These are phyloP conservation scores for Vigna trinervia DNA, from an alignment of 306 rosid genomes.

Conservation along the genomic window DNA sequence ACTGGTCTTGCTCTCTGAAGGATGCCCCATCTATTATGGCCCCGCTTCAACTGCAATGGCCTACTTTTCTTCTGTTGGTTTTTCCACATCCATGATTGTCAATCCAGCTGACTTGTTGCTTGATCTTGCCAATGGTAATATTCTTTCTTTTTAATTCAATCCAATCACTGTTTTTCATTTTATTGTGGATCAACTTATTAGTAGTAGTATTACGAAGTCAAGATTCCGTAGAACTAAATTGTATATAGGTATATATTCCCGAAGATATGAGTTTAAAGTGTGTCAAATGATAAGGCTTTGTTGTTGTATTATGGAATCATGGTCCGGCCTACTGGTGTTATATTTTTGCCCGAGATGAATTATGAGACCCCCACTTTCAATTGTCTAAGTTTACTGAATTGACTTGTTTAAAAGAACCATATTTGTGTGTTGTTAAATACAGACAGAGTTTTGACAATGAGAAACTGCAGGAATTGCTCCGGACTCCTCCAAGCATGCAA, in stretches of 20 bases:
- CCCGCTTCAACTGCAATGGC: constrained; percentile 65
- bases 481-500: constrained; percentile 56
- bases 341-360: constrained; percentile 5
- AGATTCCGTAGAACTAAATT: too few relatives aligned
- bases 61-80: constrained; percentile 71
- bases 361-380: constrained; percentile 10
- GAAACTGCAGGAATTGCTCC: constrained; percentile 68
- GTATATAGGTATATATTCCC: too few relatives aligned
- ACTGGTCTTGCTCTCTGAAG: constrained; percentile 75
- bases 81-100: constrained; percentile 63
- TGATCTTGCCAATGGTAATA: constrained; percentile 87
- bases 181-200: background rate
- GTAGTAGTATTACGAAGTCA: background rate
- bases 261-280: too few relatives aligned
- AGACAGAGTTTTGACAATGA: constrained; percentile 1
- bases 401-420: constrained; percentile 9
- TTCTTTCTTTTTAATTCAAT: constrained; percentile 1
- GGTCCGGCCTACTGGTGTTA: constrained; percentile 18
- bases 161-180: background rate
- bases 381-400: background rate
- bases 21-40: constrained; percentile 73
- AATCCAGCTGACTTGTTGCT: constrained; percentile 87
- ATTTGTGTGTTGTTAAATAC: background rate
- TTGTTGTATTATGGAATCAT: background rate
- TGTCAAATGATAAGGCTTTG: too few relatives aligned